phyloP scores from a whole-genome alignment of 495 filamentous ascomycete species.

The Aspergillus mulundensis region DNA sequence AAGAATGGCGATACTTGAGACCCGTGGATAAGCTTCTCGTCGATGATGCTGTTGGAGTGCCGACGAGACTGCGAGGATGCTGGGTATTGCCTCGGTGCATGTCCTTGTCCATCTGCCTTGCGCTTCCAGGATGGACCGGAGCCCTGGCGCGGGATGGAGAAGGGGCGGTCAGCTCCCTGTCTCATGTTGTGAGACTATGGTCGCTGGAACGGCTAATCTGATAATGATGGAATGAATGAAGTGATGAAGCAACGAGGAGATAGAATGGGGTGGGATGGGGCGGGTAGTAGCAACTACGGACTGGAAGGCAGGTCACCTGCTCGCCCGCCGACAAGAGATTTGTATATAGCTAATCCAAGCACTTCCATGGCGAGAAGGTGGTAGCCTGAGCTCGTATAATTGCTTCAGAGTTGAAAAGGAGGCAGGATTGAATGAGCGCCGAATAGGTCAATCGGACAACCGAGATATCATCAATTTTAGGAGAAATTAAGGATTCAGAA shows the following conservation, averaged over 20 bases:
- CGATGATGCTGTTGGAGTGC: constrained; percentile 15
- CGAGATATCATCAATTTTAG: constrained; percentile 1
- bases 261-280: not conserved
- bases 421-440: too few relatives aligned
- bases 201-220: too few relatives aligned
- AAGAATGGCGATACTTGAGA: constrained; percentile 17
- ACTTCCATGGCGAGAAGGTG: not conserved
- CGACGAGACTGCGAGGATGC: not conserved
- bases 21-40: constrained; percentile 28
- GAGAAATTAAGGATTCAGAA: not conserved
- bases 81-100: not conserved
- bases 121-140: not conserved
- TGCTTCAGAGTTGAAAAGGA: too few relatives aligned
- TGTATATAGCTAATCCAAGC: not conserved
- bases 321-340: not conserved
- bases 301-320: constrained; percentile 6
- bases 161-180: not conserved
- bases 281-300: not conserved
- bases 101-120: not conserved
- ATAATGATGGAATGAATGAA: not conserved
- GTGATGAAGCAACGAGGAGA: not conserved
- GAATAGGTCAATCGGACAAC: not conserved
- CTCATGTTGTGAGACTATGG: too few relatives aligned
- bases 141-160: not conserved
- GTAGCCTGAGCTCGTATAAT: not conserved